Percentiles rank a stretch among this genome's conserved stretches.
These are phyloP conservation scores for Aureobasidium mangrovei DNA, from an alignment of 2,329 filamentous ascomycete species.

Conservation along the genomic window DNA sequence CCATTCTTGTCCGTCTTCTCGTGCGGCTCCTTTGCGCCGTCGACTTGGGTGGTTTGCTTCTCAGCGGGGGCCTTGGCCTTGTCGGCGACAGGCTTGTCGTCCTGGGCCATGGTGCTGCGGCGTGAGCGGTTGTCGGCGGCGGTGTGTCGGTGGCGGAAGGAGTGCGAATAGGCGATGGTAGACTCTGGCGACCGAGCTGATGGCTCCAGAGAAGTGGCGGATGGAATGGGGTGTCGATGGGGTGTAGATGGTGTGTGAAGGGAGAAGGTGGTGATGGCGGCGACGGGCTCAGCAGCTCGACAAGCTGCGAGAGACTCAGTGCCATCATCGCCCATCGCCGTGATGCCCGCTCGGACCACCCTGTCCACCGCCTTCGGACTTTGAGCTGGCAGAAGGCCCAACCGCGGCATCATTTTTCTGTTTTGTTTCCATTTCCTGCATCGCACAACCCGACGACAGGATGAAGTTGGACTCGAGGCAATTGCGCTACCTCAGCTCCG, in stretches of 20 bases:
- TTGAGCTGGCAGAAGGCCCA: background rate
- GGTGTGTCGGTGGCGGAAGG: background rate
- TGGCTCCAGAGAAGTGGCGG: background rate
- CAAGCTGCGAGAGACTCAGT: background rate
- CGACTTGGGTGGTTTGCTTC: conserved; percentile 49
- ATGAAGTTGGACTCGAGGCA: conserved; percentile 97
- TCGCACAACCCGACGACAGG: conserved; percentile 16
- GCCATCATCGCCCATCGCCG: background rate
- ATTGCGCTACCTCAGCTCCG: conserved; percentile 80
- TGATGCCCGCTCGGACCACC: background rate
- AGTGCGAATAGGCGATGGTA: background rate
- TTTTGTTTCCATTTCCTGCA: background rate
- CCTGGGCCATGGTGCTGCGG: conserved; percentile 68
- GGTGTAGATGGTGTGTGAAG: conserved; percentile 13
- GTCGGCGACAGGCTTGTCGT: conserved; percentile 76
- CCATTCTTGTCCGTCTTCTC: conserved; percentile 56
- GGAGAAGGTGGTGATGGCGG: background rate
- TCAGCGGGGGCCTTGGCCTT: conserved; percentile 72
- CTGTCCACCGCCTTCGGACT: conserved; percentile 15
- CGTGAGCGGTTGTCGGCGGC: background rate
- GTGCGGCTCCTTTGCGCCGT: conserved; percentile 45
- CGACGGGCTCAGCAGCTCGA: background rate
- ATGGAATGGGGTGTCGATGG: conserved; percentile 18
- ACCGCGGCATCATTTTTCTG: conserved; percentile 1
- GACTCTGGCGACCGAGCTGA: background rate